Evolutionary conservation across 2,329 filamentous ascomycete genomes (phyloP).

Genomic region (Alternaria infectoria): DNA sequence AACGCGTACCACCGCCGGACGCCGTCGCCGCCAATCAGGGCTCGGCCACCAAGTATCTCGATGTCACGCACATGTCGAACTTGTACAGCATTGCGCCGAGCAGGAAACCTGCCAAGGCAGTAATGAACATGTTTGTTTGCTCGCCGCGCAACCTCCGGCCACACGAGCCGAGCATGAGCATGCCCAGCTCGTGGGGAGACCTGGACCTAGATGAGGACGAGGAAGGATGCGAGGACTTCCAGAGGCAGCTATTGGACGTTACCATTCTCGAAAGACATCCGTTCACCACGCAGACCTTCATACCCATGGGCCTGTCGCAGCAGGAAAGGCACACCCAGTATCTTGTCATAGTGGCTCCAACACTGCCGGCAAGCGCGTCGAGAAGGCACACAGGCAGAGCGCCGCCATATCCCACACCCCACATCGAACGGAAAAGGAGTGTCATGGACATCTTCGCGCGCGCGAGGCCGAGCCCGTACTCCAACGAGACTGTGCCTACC

Average conservation of each 20-base stretch:
- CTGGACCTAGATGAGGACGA: constrained; percentile 43
- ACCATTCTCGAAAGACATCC: constrained; percentile 87
- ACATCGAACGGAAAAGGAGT: constrained; percentile 31
- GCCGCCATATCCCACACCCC: constrained; percentile 53
- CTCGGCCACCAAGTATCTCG: constrained; percentile 82
- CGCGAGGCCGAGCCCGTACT: constrained; percentile 54
- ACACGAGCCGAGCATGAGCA: constrained; percentile 44
- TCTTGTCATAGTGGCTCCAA: constrained; percentile 88
- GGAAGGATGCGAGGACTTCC: constrained; percentile 25
- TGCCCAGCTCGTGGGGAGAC: constrained; percentile 45
- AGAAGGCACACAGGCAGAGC: constrained; percentile 34
- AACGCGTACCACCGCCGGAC: constrained; percentile 54
- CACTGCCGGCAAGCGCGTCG: constrained; percentile 59
- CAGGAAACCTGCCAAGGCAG: constrained; percentile 61
- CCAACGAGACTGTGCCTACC: constrained; percentile 56
- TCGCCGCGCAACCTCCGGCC: constrained; percentile 65
- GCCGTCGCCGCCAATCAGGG: constrained; percentile 78
- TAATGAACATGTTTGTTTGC: constrained; percentile 91
- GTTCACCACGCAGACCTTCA: constrained; percentile 92
- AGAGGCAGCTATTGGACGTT: constrained; percentile 65
- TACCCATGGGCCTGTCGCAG: constrained; percentile 69
- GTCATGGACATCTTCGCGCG: constrained; percentile 51
- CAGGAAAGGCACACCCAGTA: constrained; percentile 63
- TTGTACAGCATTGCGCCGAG: constrained; percentile 72
- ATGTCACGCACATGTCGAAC: constrained; percentile 76